Evolutionary conservation across 106 monocot genomes (phyloP), one percentile per base, ranked within the genome.

Genomic region (Acanthochlamys bracteata): DNA sequence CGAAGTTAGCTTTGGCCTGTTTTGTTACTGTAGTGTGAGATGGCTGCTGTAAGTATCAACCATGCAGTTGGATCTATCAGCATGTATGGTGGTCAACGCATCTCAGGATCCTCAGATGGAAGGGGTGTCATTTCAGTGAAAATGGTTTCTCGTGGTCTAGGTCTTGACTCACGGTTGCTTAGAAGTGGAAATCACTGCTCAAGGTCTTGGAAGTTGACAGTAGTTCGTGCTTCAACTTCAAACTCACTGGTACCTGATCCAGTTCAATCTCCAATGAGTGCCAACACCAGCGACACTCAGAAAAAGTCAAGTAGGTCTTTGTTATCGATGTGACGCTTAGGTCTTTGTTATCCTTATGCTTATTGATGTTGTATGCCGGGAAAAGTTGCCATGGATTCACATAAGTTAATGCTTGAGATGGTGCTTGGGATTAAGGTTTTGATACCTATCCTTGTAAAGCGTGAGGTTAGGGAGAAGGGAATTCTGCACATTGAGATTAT

Each of bases 221-320:
- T 75, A 4, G 47, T 79, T 66, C 60, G 41, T 64, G 72, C 77
- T 53, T 84, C 86, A 53, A 59, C 57, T 10, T 75, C 79, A 46
- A 68, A 78, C 41, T 78, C 77, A 60, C 75, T 77, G 1, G 72
- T 92, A 15, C 59, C 45, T 42, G 77, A 81, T 64, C 79, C 79
- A 39, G 70, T 79, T 71, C 49, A 77, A 43, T 8, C 61, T 58
- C 66, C 67, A 51, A 65, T 67, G 42, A 69, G 17, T 55, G 57
- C 61, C 26, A 75, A 57, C 16, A 24, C 66, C 41, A 58, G 54
- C 25, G 72, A 64, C 57, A 64, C 80, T 15, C 64, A 20, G 59
- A 86, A 77, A 68, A 93, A 85, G 73, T 70, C 93, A 76, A 72
- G 93, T 93, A 69, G 74, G 69, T 24, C 23, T 53, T 60, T 25